phyloP scores from a whole-genome alignment of 1,284 basidiomycete species.

The Sphagnurus paluster region DNA sequence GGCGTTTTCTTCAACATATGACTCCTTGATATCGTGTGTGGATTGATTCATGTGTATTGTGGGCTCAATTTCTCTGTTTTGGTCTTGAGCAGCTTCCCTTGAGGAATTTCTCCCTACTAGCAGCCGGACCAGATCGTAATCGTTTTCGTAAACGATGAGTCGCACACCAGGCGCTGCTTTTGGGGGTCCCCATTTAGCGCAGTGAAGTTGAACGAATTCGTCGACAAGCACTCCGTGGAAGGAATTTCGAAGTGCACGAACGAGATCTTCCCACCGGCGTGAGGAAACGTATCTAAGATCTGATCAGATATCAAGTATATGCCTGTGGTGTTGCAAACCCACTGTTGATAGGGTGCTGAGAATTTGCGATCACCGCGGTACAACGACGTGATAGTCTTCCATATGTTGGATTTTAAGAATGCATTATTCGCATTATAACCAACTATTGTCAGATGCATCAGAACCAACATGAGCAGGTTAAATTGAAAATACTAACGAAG shows the following conservation, averaged over 20 bases:
- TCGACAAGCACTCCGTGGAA: constrained; percentile 30
- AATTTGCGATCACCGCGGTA: constrained; percentile 21
- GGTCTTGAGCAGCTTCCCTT: neutral
- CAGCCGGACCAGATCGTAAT: constrained; percentile 22
- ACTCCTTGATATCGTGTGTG: too few species aligned
- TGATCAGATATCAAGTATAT: too few species aligned
- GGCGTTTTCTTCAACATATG: too few species aligned
- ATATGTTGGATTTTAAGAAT: constrained; percentile 26
- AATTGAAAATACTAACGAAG: constrained; percentile 30
- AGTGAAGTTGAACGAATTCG: constrained; percentile 39
- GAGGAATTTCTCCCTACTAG: neutral
- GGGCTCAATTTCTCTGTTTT: neutral
- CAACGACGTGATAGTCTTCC: constrained; percentile 27
- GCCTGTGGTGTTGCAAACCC: constrained; percentile 1
- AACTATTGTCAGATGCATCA: constrained; percentile 28
- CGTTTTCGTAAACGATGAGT: constrained; percentile 31
- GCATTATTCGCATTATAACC: constrained; percentile 38
- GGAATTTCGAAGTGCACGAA: constrained; percentile 28
- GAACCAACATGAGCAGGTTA: neutral
- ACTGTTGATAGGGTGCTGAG: constrained; percentile 24
- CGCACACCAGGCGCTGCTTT: constrained; percentile 23
- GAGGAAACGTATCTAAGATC: constrained; percentile 36
- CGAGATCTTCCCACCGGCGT: constrained; percentile 34
- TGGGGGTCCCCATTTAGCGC: constrained; percentile 17
- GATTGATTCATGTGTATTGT: neutral